Base-by-base conservation (phyloP, 1,139 yeast species). In the Taphrina flavorubra region DNA sequence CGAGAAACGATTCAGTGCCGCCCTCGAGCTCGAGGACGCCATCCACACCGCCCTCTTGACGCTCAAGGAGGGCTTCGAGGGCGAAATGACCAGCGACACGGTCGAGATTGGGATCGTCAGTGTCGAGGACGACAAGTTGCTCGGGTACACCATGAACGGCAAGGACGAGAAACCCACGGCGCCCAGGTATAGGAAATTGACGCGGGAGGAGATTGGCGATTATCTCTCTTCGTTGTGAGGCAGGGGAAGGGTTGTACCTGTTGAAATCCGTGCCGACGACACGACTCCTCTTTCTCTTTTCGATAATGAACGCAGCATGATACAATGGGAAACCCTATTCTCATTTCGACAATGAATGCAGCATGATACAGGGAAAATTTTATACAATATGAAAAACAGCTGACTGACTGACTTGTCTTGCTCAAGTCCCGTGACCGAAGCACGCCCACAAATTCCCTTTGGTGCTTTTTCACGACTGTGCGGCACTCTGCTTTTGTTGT, bases 1-100 rank as follows among this genome's bases (percentile, higher is more conserved):
- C 77, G 99, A 95, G 78, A 95, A 95, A 81, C 88, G 99, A 81
- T 95, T 98, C 97, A 92, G 92, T 77, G 96, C 92, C 73, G 96
- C 94, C 77, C 83, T 95, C 77, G 99, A 95, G 80, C 83, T 95
- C 72, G 99, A 95, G 81, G 99, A 95, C 78, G 99, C 98, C 67
- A 91, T 95, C 73, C 99, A 95, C 78, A 95, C 94, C 76, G 97
- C 99, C 0, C 83, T 95, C 68, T 82, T 95, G 75, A 95, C 99
- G 3, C 83, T 95, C 78, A 95, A 95, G 79, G 99, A 95, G 79
- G 87, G 97, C 34, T 95, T 95, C 67, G 99, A 95, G 79, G 99
- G 99, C 70, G 99, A 95, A 77, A 90, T 95, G 86, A 91, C 90
- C 72, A 98, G 98, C 61, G 95, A 92, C 73, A 92, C 96, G 69